Percentiles rank a stretch among this genome's conserved stretches.
Evolutionary conservation across 495 filamentous ascomycete species (phyloP).

Genomic region (Neurospora sp.): DNA sequence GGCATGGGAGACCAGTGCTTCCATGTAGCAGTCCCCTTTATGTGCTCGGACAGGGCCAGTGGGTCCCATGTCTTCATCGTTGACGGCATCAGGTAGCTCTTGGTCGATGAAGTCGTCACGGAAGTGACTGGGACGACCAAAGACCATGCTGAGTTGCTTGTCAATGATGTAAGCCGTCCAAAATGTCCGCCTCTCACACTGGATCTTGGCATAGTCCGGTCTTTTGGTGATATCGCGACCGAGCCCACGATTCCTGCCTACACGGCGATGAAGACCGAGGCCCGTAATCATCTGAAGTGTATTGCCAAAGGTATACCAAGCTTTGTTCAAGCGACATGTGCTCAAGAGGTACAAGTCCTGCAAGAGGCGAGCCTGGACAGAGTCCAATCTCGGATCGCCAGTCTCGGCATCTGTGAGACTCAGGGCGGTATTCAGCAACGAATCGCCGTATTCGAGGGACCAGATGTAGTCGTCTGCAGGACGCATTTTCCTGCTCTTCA

Average conservation of each 20-base stretch:
- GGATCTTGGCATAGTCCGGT: slow-evolving; percentile 15
- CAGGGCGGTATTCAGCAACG: slow-evolving; percentile 6
- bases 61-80: slow-evolving; percentile 42
- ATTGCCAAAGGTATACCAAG: slow-evolving; percentile 18
- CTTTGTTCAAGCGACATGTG: slow-evolving; percentile 15
- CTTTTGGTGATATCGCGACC: slow-evolving; percentile 2
- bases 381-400: slow-evolving; percentile 10
- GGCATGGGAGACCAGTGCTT: slow-evolving; percentile 37
- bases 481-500: neutral
- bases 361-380: slow-evolving; percentile 16
- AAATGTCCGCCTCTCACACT: slow-evolving; percentile 42
- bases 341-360: slow-evolving; percentile 17
- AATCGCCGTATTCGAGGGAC: slow-evolving; percentile 11
- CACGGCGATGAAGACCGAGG: slow-evolving; percentile 22
- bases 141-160: slow-evolving; percentile 46
- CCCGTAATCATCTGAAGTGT: slow-evolving; percentile 13
- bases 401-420: slow-evolving; percentile 8
- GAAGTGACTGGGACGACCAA: slow-evolving; percentile 43
- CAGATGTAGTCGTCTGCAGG: slow-evolving; percentile 6
- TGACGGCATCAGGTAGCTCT: slow-evolving; percentile 39
- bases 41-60: slow-evolving; percentile 15
- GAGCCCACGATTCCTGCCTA: slow-evolving; percentile 11
- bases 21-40: slow-evolving; percentile 32
- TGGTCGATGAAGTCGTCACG: slow-evolving; percentile 46
- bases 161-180: slow-evolving; percentile 49